Base-by-base conservation (phyloP, 2,329 filamentous ascomycete genomes). In the Botrytis medusae region DNA sequence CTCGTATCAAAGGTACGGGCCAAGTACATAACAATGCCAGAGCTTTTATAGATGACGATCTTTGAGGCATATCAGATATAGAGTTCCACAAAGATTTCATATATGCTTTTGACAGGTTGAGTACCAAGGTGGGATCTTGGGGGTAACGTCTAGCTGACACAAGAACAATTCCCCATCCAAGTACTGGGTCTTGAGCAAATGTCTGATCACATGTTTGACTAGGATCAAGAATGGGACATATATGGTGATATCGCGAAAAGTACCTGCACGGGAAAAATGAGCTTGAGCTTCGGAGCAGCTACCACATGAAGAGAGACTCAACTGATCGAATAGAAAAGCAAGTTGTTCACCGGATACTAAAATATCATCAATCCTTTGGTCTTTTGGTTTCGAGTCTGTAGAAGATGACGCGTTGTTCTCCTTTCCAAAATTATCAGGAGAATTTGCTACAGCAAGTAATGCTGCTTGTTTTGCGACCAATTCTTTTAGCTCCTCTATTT, bases 151-250 rank as follows among this genome's bases (percentile, higher is more conserved):
- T 86, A 51, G 89, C 86, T 18, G 89, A 89, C 57, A 91, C 86
- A 54, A 87, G 86, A 62, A 91, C 84, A 65, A 92, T 88, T 40
- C 88, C 88, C 90, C 90, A 92, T 80, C 91, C 91, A n/a, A 92
- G 84, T 9, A 92, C 82, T n/a, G 87, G 88, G 61, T 87, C 89
- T 48, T 86, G 82, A 22, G 84, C 84, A 76, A 87, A 87, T 79
- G 88, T 90, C 68, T 88, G 85, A 40, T 90, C 87, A 5, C 88
- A 86, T 14, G 84, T 81, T 74, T 84, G 83, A 10, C 85, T 80
- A 51, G 84, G 84, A 74, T 90, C 88, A 59, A 92, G 84, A 75
- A 92, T 87, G 1, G 89, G 89, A 40, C 92, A 82, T 76, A 90
- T 91, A 0, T 87, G 87, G 78, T 92, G 89, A 79, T 91, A 91